These are phyloP conservation scores for Raddia distichophylla DNA, from an alignment of 176 grass and related monocot species.

Conservation along the genomic window DNA sequence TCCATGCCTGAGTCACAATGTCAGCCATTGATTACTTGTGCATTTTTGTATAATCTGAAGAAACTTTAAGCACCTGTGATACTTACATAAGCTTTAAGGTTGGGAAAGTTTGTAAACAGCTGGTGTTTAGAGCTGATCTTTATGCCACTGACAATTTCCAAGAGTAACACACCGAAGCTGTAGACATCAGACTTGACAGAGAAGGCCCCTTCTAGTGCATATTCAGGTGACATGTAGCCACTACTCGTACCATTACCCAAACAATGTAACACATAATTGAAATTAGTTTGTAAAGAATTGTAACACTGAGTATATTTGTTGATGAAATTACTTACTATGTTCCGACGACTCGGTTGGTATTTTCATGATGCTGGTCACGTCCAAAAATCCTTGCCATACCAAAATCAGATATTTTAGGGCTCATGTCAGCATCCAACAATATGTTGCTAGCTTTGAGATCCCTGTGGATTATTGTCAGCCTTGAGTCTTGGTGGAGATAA, in stretches of 20 bases:
- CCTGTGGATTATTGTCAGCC: slow-evolving; percentile 39
- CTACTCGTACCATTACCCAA: slow-evolving; percentile 8
- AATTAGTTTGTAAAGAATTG: background rate
- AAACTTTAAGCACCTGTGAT: background rate
- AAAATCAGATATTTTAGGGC: slow-evolving; percentile 46
- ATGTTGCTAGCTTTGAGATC: slow-evolving; percentile 44
- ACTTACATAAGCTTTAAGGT: slow-evolving; percentile 50
- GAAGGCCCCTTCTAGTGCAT: slow-evolving; percentile 54
- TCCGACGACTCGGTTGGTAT: slow-evolving; percentile 42
- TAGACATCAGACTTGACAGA: slow-evolving; percentile 58
- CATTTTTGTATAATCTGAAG: background rate
- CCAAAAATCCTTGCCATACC: slow-evolving; percentile 51
- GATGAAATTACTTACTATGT: slow-evolving; percentile 43
- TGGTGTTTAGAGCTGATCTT: slow-evolving; percentile 31
- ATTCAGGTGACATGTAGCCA: slow-evolving; percentile 59
- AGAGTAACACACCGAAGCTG: slow-evolving; percentile 48
- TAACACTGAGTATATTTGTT: background rate
- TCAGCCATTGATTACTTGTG: background rate
- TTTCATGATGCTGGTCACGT: slow-evolving; percentile 17
- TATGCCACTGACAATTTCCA: slow-evolving; percentile 48
- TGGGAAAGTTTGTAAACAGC: background rate
- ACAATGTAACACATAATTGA: background rate
- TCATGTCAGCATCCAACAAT: slow-evolving; percentile 39
- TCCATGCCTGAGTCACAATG: too few relatives aligned
- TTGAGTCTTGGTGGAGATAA: slow-evolving; percentile 65